phyloP scores from a whole-genome alignment of 805 yeast species.

The Lachancea sp. region DNA sequence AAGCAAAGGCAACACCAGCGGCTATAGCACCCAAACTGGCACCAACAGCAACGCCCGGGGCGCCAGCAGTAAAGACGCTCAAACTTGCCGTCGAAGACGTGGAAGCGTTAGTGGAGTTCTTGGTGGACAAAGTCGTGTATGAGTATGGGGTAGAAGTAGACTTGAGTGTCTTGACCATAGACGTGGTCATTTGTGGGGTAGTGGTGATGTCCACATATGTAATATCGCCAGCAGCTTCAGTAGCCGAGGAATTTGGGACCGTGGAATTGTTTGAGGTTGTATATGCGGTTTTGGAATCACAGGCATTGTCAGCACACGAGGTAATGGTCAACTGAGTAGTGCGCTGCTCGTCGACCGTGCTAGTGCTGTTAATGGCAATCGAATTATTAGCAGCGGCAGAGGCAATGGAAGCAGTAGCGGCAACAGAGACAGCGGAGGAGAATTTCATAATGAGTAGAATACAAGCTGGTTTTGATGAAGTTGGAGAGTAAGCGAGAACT shows the following conservation, averaged over 20 bases:
- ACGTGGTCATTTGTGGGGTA: constrained; percentile 44
- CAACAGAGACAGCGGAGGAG: constrained; percentile 9
- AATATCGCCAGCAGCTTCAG: constrained; percentile 33
- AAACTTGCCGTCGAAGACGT: constrained; percentile 14
- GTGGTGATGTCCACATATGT: constrained; percentile 44
- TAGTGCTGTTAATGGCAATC: constrained; percentile 18
- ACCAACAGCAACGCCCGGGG: constrained; percentile 12
- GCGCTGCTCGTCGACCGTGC: constrained; percentile 19
- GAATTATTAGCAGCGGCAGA: constrained; percentile 14
- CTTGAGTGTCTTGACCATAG: constrained; percentile 40
- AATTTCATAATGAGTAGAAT: constrained; percentile 6
- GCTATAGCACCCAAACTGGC: constrained; percentile 25
- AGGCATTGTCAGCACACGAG: constrained; percentile 29
- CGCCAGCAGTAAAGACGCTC: constrained; percentile 13
- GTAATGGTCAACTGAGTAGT: constrained; percentile 33
- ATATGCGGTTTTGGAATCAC: constrained; percentile 25
- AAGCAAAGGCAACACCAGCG: constrained; percentile 19
- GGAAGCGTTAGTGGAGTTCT: constrained; percentile 12
- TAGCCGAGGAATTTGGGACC: constrained; percentile 32
- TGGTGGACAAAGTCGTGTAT: constrained; percentile 28
- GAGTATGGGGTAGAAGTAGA: constrained; percentile 37
- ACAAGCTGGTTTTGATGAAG: background rate
- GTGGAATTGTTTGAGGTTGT: no score
- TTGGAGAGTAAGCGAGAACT: background rate
- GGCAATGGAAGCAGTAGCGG: constrained; percentile 15